Percentiles rank a stretch among this genome's conserved stretches.
These are phyloP conservation scores for Penicillium sp. DNA, from an alignment of 2,329 filamentous ascomycete species.

Conservation along the genomic window DNA sequence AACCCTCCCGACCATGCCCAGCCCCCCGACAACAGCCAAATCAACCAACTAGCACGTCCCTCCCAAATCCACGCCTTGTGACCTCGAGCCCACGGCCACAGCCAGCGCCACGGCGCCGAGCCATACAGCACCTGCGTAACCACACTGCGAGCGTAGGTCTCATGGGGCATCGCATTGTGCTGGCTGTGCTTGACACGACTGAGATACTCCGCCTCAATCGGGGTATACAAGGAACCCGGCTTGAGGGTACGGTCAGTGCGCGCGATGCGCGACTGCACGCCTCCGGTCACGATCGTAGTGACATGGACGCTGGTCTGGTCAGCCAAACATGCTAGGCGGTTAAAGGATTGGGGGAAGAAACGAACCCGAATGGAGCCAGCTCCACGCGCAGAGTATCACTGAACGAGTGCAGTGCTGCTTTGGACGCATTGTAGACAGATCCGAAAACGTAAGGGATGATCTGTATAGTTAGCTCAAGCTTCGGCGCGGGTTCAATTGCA, in stretches of 20 bases:
- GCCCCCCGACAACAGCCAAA: constrained; percentile 53
- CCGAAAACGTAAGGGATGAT: constrained; percentile 49
- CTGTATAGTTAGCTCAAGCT: constrained; percentile 18
- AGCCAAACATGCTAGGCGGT: neutral
- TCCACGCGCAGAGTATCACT: constrained; percentile 61
- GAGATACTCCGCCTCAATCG: constrained; percentile 55
- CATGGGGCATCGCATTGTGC: constrained; percentile 53
- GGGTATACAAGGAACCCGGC: constrained; percentile 53
- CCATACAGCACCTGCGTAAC: constrained; percentile 55
- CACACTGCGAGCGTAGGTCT: constrained; percentile 57
- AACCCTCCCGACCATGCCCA: constrained; percentile 46
- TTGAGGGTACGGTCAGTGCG: constrained; percentile 53
- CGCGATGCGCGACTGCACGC: constrained; percentile 61
- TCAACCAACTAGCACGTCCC: constrained; percentile 54
- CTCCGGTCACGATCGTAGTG: constrained; percentile 60
- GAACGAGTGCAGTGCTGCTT: constrained; percentile 62
- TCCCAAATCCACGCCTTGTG: constrained; percentile 49
- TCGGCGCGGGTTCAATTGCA: neutral
- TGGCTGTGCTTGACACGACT: constrained; percentile 57
- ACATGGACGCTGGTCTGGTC: constrained; percentile 48
- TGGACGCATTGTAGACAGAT: constrained; percentile 59
- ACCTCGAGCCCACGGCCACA: constrained; percentile 51
- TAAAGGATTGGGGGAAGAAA: neutral
- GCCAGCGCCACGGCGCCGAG: constrained; percentile 48
- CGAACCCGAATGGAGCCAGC: constrained; percentile 51